Evolutionary conservation across 2,329 filamentous ascomycete genomes (phyloP), one percentile per base, ranked within the genome.

Genomic region (Ascochyta viciae-villosae): DNA sequence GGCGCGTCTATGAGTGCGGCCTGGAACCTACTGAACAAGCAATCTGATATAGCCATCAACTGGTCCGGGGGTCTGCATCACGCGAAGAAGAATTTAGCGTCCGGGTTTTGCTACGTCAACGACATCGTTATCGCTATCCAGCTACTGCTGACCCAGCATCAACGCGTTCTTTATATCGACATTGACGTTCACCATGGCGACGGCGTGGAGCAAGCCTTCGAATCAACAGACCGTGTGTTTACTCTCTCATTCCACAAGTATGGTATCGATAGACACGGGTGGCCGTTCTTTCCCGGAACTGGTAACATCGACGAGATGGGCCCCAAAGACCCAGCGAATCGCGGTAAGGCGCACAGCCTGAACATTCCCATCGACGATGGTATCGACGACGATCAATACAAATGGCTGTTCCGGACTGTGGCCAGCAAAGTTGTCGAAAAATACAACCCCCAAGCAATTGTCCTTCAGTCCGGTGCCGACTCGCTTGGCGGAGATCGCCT

Each of bases 31-130:
- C 90, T 89, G 72, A 89, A 91, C 68, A 84, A 88, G 43, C 90
- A 96, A 77, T 92, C 92, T 27, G 91, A 98, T 71, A 97, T 99
- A 72, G 95, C 95, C 51, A 92, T 99, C 71, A 96, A 96, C 68
- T 99, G 95, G 95, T 95, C 92, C 16, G 95, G 95, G 33, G 95
- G 95, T 10, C 84, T 99, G 27, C 95, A 99, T 76, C 95, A 99
- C 72, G 95, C 95, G 41, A 97, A 98, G 77, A 95, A 94, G 73
- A 87, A 89, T 49, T 92, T 96, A 77, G 94, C 95, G 0, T 94
- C 90, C 13, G 95, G 95, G 0, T 99, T 99, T 77, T 99, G 95
- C 80, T 99, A 99, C 79, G 92, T 98, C 79, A 99, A 99, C 76
- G 95, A 99, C 76, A 98, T 98, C 68, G 95, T 98, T 54, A 85